A percentile compares a stretch with the other conserved stretches of the same genome.
phyloP scores from a whole-genome alignment of 176 grass and related monocot species.

The Hordeum marinum region DNA sequence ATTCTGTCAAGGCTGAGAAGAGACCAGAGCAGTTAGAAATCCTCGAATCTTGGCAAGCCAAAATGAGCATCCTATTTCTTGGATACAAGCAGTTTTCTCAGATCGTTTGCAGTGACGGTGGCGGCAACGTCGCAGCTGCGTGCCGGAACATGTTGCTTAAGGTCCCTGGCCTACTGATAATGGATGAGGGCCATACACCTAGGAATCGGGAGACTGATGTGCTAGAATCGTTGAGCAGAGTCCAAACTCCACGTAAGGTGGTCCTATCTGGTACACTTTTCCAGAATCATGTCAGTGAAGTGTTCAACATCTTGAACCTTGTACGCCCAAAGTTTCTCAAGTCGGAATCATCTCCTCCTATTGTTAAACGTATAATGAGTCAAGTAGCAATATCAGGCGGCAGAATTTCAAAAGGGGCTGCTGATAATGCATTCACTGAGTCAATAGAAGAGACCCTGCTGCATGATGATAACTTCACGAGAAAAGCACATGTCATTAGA shows the following conservation, averaged over 20 bases:
- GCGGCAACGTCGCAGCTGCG: constrained; percentile 47
- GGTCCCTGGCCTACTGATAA: constrained; percentile 78
- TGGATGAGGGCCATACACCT: constrained; percentile 95
- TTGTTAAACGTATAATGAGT: constrained; percentile 69
- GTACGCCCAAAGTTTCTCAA: constrained; percentile 90
- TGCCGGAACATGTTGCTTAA: constrained; percentile 80
- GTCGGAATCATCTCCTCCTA: constrained; percentile 55
- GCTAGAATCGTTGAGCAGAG: constrained; percentile 70
- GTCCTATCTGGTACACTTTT: constrained; percentile 96
- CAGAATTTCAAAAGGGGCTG: constrained; percentile 35
- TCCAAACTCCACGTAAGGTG: constrained; percentile 85
- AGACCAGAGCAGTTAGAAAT: constrained; percentile 82
- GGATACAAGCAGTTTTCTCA: constrained; percentile 90
- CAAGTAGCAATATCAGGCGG: constrained; percentile 60
- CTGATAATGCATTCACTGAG: constrained; percentile 52
- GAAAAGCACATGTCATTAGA: constrained; percentile 86
- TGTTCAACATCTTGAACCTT: constrained; percentile 91
- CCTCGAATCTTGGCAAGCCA: constrained; percentile 79
- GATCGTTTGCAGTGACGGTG: constrained; percentile 52
- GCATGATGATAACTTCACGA: constrained; percentile 61
- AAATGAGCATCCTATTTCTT: constrained; percentile 83
- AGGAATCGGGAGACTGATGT: constrained; percentile 84
- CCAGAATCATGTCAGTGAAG: constrained; percentile 86
- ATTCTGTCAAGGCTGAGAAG: constrained; percentile 91
- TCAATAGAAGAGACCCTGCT: constrained; percentile 67